phyloP scores from a whole-genome alignment of 208 protist genomes.

The Kentomonas sorsogonicus region DNA sequence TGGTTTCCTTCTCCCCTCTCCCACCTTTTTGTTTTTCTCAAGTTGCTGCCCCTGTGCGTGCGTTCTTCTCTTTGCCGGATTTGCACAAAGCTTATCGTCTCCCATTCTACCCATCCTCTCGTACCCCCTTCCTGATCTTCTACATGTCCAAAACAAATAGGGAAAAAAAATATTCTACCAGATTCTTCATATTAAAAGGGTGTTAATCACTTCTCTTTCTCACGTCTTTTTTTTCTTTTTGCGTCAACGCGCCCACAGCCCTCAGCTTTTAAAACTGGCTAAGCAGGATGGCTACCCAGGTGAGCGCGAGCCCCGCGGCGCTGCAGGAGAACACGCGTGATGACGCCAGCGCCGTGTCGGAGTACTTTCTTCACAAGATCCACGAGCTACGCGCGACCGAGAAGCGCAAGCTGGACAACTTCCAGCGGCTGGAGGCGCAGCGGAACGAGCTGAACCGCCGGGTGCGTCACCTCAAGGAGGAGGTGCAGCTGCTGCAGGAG shows the following conservation, averaged over 20 bases:
- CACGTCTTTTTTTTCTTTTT: constrained; percentile 14
- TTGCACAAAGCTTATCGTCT: too few species aligned
- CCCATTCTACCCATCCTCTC: too few species aligned
- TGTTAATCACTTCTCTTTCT: constrained; percentile 9
- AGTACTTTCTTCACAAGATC: constrained; percentile 90
- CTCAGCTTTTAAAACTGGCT: background rate
- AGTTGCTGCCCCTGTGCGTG: constrained; percentile 2
- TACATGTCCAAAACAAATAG: constrained; percentile 3
- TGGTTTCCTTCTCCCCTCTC: too few species aligned
- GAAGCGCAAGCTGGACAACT: constrained; percentile 83
- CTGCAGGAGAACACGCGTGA: constrained; percentile 16
- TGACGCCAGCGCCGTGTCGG: constrained; percentile 42
- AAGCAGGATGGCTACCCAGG: constrained; percentile 18
- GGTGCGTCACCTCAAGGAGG: constrained; percentile 98
- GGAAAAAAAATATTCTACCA: background rate
- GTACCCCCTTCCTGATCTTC: too few species aligned
- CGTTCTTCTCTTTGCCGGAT: constrained; percentile 5
- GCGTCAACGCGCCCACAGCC: background rate
- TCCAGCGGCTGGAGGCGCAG: constrained; percentile 78
- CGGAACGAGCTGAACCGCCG: constrained; percentile 88
- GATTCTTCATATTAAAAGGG: too few species aligned
- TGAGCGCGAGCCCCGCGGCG: constrained; percentile 12
- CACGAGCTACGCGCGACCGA: constrained; percentile 84
- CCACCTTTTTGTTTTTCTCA: constrained; percentile 10
- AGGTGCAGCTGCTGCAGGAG: constrained; percentile 97